phyloP scores from a whole-genome alignment of 768 basidiomycete genomes.

The Steccherinum ochraceum region DNA sequence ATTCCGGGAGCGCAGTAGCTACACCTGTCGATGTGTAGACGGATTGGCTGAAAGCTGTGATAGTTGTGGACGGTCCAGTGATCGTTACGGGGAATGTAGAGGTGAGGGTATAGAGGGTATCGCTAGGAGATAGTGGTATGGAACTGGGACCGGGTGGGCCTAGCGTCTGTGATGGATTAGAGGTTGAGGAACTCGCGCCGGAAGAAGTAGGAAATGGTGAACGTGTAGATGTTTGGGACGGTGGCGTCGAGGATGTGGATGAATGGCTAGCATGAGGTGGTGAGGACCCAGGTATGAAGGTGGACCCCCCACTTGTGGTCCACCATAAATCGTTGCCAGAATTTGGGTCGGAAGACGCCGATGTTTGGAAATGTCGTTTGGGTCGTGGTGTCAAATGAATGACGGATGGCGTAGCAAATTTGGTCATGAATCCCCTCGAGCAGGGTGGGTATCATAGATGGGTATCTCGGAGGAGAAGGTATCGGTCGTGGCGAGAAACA shows the following conservation, averaged over 20 bases:
- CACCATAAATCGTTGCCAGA: constrained; percentile 16
- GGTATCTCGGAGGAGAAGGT: not conserved
- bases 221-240: not conserved
- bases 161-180: not conserved
- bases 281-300: constrained; percentile 10
- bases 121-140: not conserved
- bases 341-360: constrained; percentile 7
- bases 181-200: not conserved
- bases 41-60: constrained; percentile 34
- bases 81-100: constrained; percentile 26
- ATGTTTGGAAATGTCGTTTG: constrained; percentile 19
- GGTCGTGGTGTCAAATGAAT: constrained; percentile 22
- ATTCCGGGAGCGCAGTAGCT: constrained; percentile 12
- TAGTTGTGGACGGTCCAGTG: constrained; percentile 34
- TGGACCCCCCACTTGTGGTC: constrained; percentile 18
- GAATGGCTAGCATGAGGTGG: not conserved
- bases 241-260: not conserved
- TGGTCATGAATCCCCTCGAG: constrained; percentile 17
- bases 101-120: not conserved
- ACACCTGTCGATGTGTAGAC: constrained; percentile 18
- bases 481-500: not conserved
- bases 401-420: constrained; percentile 9
- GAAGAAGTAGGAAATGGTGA: not conserved
- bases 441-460: constrained; percentile 2
- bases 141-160: not conserved